Evolutionary conservation across 805 yeast species (phyloP).

Genomic region (Hanseniaspora hatyaiensis): DNA sequence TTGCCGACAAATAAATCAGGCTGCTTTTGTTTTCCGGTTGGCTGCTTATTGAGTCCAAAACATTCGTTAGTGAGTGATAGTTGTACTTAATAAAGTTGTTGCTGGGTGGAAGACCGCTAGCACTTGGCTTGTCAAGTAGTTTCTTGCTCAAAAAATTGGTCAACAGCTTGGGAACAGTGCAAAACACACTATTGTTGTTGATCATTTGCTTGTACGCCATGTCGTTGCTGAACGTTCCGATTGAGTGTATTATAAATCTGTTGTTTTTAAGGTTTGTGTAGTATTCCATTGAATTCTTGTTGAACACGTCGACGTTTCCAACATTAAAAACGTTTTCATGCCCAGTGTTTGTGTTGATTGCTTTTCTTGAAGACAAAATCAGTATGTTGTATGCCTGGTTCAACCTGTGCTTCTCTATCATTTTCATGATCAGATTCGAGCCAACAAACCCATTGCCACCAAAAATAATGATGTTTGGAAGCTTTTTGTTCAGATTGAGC

Average conservation of each 20-base stretch:
- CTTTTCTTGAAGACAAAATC: conserved; percentile 42
- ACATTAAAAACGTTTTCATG: conserved; percentile 25
- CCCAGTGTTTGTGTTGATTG: conserved; percentile 40
- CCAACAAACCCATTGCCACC: conserved; percentile 88
- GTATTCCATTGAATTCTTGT: conserved; percentile 45
- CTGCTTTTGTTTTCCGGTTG: neutral
- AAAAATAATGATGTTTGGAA: conserved; percentile 44
- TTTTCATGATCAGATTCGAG: conserved; percentile 44
- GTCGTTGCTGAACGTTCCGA: conserved; percentile 67
- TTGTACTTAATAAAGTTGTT: conserved; percentile 55
- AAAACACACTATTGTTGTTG: conserved; percentile 25
- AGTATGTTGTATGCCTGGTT: conserved; percentile 53
- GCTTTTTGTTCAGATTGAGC: neutral
- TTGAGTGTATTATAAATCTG: conserved; percentile 65
- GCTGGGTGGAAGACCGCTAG: no score
- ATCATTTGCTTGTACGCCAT: conserved; percentile 48
- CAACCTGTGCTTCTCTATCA: conserved; percentile 38
- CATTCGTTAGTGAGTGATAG: conserved; percentile 51
- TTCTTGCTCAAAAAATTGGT: conserved; percentile 15
- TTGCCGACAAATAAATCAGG: conserved; percentile 7
- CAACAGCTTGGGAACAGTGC: conserved; percentile 11
- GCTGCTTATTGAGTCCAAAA: conserved; percentile 40
- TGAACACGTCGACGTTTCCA: conserved; percentile 53
- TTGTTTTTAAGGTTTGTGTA: conserved; percentile 34
- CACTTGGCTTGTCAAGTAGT: neutral